Evolutionary conservation across 805 yeast genomes (phyloP).

Genomic region (Saturnispora diversa): DNA sequence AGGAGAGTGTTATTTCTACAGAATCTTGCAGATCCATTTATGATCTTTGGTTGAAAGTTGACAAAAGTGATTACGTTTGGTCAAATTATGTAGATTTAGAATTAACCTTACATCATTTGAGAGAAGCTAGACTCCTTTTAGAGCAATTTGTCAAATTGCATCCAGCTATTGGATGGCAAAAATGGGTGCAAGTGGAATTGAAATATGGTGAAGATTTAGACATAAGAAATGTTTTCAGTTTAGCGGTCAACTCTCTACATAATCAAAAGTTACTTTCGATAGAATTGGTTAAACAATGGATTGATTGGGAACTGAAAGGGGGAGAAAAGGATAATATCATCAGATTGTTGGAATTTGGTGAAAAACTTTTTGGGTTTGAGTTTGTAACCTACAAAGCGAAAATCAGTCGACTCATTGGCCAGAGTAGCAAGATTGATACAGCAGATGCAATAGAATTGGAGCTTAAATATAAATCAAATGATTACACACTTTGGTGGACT

Average conservation of each 20-base stretch:
- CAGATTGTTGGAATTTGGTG: constrained; percentile 6
- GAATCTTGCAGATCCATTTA: constrained; percentile 57
- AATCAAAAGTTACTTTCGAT: constrained; percentile 19
- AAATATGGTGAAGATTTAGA: constrained; percentile 37
- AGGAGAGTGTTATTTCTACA: constrained; percentile 65
- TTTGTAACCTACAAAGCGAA: neutral
- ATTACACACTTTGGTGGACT: constrained; percentile 81
- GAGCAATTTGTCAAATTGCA: constrained; percentile 42
- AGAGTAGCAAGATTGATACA: neutral
- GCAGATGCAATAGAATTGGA: neutral
- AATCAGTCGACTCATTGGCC: neutral
- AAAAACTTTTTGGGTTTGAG: neutral
- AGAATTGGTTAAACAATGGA: constrained; percentile 2
- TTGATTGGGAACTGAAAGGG: constrained; percentile 6
- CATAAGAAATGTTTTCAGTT: constrained; percentile 57
- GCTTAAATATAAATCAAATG: constrained; percentile 35
- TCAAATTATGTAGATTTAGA: constrained; percentile 67
- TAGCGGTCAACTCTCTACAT: constrained; percentile 51
- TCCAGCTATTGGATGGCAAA: constrained; percentile 59
- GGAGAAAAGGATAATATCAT: neutral
- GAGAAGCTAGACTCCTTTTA: constrained; percentile 52
- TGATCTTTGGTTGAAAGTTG: constrained; percentile 73
- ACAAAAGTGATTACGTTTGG: constrained; percentile 65
- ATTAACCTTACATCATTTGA: constrained; percentile 44
- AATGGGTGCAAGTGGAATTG: constrained; percentile 69